Evolutionary conservation across 2,329 filamentous ascomycete species (phyloP).

Genomic region (Fusarium sp.): DNA sequence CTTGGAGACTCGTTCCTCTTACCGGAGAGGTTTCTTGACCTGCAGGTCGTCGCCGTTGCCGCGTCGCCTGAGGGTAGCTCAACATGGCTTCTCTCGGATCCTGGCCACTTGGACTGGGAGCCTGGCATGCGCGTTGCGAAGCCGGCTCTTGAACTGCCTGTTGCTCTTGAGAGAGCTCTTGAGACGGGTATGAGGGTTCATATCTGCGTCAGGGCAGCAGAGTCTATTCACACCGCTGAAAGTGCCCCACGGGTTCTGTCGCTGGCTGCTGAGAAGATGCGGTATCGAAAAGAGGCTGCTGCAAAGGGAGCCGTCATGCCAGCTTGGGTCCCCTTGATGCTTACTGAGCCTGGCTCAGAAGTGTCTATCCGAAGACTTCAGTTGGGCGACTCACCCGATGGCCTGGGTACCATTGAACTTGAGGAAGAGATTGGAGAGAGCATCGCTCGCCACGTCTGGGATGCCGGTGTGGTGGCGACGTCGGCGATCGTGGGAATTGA

Average conservation of each 20-base stretch:
- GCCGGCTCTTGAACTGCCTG: conserved; percentile 46
- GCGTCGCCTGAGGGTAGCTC: conserved; percentile 34
- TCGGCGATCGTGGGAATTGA: conserved; percentile 49
- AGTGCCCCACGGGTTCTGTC: conserved; percentile 44
- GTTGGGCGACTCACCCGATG: conserved; percentile 39
- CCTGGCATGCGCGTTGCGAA: conserved; percentile 58
- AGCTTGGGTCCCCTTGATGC: conserved; percentile 54
- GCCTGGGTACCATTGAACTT: conserved; percentile 53
- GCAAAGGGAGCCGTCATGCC: conserved; percentile 58
- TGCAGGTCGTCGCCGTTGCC: conserved; percentile 53
- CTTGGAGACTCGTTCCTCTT: conserved; percentile 67
- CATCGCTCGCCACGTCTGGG: conserved; percentile 71
- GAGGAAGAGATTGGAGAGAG: conserved; percentile 71
- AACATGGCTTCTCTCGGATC: conserved; percentile 43
- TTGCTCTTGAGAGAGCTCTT: conserved; percentile 43
- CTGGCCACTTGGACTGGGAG: conserved; percentile 47
- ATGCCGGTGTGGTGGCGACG: conserved; percentile 63
- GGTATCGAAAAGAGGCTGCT: conserved; percentile 31
- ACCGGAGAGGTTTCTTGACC: conserved; percentile 58
- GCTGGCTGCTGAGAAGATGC: conserved; percentile 31
- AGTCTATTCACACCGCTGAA: conserved; percentile 44
- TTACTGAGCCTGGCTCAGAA: conserved; percentile 37
- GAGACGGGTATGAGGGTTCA: conserved; percentile 42
- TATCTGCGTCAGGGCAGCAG: conserved; percentile 46
- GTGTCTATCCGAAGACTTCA: conserved; percentile 48